Conservation (phyloP, 2,329 filamentous ascomycete genomes). For the Fusarium euwallaceae region DNA sequence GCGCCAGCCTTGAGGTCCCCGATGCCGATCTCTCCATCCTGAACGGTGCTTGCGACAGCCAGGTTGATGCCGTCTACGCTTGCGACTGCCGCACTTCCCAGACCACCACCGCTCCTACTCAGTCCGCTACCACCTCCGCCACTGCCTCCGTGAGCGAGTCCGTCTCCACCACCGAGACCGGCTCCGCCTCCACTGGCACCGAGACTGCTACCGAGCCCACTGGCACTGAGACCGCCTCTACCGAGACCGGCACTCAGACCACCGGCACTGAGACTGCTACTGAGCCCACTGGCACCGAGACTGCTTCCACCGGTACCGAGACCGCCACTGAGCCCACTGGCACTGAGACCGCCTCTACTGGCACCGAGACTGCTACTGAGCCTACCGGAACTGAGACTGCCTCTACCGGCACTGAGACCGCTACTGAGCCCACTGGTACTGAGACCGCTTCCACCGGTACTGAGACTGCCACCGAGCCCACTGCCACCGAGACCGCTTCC, state of each 20-base stretch:
- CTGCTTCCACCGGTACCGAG: neutral
- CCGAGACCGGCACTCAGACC: neutral
- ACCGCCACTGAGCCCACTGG: neutral
- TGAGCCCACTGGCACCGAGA: slow-evolving; percentile 7
- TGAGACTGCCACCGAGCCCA: slow-evolving; percentile 17
- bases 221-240: slow-evolving; percentile 16
- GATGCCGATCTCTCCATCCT: neutral
- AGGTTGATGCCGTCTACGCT: neutral
- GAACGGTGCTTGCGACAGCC: neutral
- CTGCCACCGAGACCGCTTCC: neutral
- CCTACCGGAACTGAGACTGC: neutral
- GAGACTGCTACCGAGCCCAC: slow-evolving; percentile 6
- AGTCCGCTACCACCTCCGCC: slow-evolving; percentile 1
- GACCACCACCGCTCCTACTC: neutral
- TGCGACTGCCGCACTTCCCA: neutral
- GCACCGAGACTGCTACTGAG: neutral
- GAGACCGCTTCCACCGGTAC: neutral
- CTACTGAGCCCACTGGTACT: neutral
- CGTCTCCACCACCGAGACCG: slow-evolving; percentile 3
- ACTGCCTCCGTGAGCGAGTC: neutral
- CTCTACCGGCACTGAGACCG: neutral
- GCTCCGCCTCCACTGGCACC: neutral
- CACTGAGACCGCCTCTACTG: neutral
- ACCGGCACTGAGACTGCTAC: slow-evolving; percentile 11
- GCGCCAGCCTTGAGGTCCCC: neutral